Evolutionary conservation across 106 monocot genomes (phyloP).

Genomic region (Iris macrosiphon): DNA sequence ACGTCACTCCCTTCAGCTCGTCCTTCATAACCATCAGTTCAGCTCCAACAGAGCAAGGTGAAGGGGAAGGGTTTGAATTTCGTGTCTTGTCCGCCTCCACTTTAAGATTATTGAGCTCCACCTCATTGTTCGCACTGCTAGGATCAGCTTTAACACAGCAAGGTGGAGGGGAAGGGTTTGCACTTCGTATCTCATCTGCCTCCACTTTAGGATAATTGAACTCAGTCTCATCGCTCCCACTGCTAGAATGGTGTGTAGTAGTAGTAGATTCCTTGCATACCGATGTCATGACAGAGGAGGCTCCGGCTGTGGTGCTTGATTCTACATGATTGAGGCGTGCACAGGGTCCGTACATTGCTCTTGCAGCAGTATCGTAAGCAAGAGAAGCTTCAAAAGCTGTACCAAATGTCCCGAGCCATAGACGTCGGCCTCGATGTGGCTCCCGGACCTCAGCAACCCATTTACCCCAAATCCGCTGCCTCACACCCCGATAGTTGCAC

Average conservation of each 20-base stretch:
- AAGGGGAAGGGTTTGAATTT: too few relatives aligned
- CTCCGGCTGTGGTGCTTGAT: too few relatives aligned
- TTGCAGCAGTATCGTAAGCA: constrained; percentile 53
- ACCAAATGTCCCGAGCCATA: constrained; percentile 58
- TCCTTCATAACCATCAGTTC: too few relatives aligned
- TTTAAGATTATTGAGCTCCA: too few relatives aligned
- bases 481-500: constrained; percentile 34
- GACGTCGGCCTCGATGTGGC: constrained; percentile 30
- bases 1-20: too few relatives aligned
- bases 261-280: not conserved
- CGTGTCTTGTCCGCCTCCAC: too few relatives aligned
- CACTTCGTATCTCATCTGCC: too few relatives aligned
- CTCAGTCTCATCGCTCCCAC: too few relatives aligned
- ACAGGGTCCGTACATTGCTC: constrained; percentile 30
- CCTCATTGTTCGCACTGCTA: too few relatives aligned
- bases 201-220: not conserved
- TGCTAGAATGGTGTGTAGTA: constrained; percentile 1
- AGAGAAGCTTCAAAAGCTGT: constrained; percentile 44
- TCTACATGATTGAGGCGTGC: constrained; percentile 41
- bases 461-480: constrained; percentile 44
- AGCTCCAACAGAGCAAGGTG: too few relatives aligned
- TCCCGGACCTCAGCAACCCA: constrained; percentile 46
- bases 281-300: not conserved
- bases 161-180: too few relatives aligned
- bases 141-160: too few relatives aligned